phyloP scores from a whole-genome alignment of 139 green algal species.

The Chlamydomonas applanata region DNA sequence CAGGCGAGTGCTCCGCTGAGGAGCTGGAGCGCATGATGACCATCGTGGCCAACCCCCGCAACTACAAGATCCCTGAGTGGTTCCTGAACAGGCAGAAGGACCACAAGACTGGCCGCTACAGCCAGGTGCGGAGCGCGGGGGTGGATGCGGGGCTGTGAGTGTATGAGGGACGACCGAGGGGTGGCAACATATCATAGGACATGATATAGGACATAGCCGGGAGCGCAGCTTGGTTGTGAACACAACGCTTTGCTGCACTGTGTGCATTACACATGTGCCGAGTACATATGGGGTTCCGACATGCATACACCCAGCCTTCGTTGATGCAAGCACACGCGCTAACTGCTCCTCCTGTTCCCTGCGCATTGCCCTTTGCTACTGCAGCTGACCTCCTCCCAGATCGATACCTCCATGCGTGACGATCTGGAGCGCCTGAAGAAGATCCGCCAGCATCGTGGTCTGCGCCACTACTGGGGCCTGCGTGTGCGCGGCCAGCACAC shows the following conservation, averaged over 20 bases:
- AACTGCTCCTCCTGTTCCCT: not conserved
- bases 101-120: slow-evolving; percentile 90
- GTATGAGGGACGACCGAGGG: no score
- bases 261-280: not conserved
- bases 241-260: not conserved
- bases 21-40: slow-evolving; percentile 98
- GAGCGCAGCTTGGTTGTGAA: no score
- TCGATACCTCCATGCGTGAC: slow-evolving; percentile 94
- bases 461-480: slow-evolving; percentile 98
- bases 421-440: slow-evolving; percentile 99
- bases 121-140: slow-evolving; percentile 50
- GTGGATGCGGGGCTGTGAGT: no score
- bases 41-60: slow-evolving; percentile 94
- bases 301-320: not conserved
- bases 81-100: slow-evolving; percentile 98
- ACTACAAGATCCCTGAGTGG: slow-evolving; percentile 99
- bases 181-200: no score
- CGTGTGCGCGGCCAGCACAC: slow-evolving; percentile 98
- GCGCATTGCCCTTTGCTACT: not conserved
- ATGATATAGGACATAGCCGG: no score
- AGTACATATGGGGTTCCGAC: no score
- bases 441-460: slow-evolving; percentile 94
- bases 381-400: slow-evolving; percentile 74
- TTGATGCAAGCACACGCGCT: not conserved
- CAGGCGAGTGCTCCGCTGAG: slow-evolving; percentile 91